phyloP scores from a whole-genome alignment of 148 eudicot genomes.

The Silene latifolia region DNA sequence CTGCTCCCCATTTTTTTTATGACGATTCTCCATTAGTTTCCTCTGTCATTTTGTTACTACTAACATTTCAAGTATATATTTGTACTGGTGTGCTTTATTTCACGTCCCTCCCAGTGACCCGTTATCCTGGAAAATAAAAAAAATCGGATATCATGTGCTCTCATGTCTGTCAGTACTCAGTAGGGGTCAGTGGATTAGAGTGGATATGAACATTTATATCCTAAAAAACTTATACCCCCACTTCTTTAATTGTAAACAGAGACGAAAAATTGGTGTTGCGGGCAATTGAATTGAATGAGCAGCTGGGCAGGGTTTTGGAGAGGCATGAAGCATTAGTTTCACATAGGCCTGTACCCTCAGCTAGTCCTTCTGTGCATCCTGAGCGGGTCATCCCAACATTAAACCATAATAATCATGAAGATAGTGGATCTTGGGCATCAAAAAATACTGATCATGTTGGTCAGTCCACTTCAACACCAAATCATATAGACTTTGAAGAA shows the following conservation, averaged over 20 bases:
- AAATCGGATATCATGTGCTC: background rate
- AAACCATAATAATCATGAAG: slow-evolving; percentile 27
- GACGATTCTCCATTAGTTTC: background rate
- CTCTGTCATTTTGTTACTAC: background rate
- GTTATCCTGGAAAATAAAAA: background rate
- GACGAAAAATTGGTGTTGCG: slow-evolving; percentile 68
- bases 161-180: background rate
- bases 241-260: slow-evolving; percentile 31
- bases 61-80: background rate
- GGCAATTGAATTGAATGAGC: slow-evolving; percentile 87
- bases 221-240: background rate
- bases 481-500: slow-evolving; percentile 44
- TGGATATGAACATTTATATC: background rate
- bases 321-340: slow-evolving; percentile 65
- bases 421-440: slow-evolving; percentile 37
- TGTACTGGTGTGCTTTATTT: slow-evolving; percentile 2
- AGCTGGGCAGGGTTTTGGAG: slow-evolving; percentile 57
- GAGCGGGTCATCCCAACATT: slow-evolving; percentile 37
- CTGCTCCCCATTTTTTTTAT: background rate
- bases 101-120: background rate
- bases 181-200: background rate
- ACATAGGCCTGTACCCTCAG: slow-evolving; percentile 23
- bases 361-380: slow-evolving; percentile 22
- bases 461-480: slow-evolving; percentile 42
- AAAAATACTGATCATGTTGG: slow-evolving; percentile 37